Base-by-base conservation (phyloP, 2,329 filamentous ascomycete genomes). In the Aspergillus brasiliensis region DNA sequence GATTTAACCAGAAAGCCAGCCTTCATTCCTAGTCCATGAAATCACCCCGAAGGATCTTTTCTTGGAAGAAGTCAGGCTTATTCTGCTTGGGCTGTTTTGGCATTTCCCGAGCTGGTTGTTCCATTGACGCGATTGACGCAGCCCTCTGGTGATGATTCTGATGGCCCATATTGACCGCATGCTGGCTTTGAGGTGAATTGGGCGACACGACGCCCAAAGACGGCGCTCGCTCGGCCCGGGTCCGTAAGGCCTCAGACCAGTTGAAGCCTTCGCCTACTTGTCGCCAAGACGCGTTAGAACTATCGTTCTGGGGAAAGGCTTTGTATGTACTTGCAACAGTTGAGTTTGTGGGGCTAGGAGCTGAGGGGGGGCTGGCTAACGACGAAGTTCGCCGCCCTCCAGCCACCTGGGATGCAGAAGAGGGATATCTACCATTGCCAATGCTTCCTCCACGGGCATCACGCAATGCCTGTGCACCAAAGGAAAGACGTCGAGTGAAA, bases 1-100 rank as follows among this genome's bases (percentile, higher is more conserved):
- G 21, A 19, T 23, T 13, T 13, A 21, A 37, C 23, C 51, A 42
- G 58, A 15, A 44, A 60, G 27, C 27, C 25, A 40, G 27, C 21
- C n/a, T 8, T 13, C 47, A 48, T 52, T 53, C 40, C 67, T 83
- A 97, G 73, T 97, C 93, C 92, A 98, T 97, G 71, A 99, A 98
- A 73, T 99, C 95, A 48, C 94, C 95, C 80, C 97, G 95, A 67
- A 99, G 84, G 70, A 99, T 98, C 67, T 96, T 88, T 83, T 99
- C 95, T 78, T 97, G 93, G 80, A 97, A 95, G 64, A 90, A 90
- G 80, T 99, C 95, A 28, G 94, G 93, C 82, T 94, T 96, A 44
- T 83, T 82, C 66, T 83, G 78, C 58, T 79, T 79, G 5, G 78
- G 79, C 64, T 82, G 77, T 59, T 77, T 77, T 17, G 77, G 74